These are phyloP conservation scores for Heterobasidion irregulare DNA, from an alignment of 1,284 basidiomycete species.

Conservation along the genomic window DNA sequence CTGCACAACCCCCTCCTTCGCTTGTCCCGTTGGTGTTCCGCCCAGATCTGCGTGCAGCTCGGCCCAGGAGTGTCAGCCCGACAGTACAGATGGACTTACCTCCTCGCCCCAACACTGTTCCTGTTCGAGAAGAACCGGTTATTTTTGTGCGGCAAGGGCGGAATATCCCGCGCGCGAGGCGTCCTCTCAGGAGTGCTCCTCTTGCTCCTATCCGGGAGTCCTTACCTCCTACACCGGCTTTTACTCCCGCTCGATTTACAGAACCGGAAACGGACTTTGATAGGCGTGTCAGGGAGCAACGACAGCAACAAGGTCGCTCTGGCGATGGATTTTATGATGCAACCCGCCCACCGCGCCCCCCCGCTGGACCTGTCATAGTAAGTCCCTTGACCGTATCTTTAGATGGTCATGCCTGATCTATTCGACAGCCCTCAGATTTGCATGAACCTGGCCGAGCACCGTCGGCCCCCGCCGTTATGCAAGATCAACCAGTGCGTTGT, in stretches of 20 bases:
- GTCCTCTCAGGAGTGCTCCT: not conserved
- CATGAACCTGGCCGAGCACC: not conserved
- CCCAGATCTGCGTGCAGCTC: constrained; percentile 30
- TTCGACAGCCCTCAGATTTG: not conserved
- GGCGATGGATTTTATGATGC: constrained; percentile 1
- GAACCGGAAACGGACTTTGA: too few species aligned
- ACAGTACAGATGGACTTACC: constrained; percentile 21
- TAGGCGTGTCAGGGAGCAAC: not conserved
- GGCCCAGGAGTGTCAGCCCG: constrained; percentile 39
- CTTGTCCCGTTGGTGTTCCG: constrained; percentile 47
- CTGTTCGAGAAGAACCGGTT: constrained; percentile 7
- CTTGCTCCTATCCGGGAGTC: not conserved
- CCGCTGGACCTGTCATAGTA: not conserved
- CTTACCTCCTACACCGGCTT: not conserved
- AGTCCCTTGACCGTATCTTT: not conserved
- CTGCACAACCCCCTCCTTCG: constrained; percentile 41
- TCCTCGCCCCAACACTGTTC: constrained; percentile 19
- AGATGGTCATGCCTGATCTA: not conserved
- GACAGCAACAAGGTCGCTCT: not conserved
- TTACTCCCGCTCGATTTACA: not conserved
- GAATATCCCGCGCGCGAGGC: not conserved
- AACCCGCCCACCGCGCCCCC: not conserved
- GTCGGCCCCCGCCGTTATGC: not conserved
- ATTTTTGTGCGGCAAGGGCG: constrained; percentile 4
- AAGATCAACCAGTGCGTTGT: not conserved